These are phyloP conservation scores for Pseudogymnoascus sp. DNA, from an alignment of 2,329 filamentous ascomycete genomes.

Conservation along the genomic window DNA sequence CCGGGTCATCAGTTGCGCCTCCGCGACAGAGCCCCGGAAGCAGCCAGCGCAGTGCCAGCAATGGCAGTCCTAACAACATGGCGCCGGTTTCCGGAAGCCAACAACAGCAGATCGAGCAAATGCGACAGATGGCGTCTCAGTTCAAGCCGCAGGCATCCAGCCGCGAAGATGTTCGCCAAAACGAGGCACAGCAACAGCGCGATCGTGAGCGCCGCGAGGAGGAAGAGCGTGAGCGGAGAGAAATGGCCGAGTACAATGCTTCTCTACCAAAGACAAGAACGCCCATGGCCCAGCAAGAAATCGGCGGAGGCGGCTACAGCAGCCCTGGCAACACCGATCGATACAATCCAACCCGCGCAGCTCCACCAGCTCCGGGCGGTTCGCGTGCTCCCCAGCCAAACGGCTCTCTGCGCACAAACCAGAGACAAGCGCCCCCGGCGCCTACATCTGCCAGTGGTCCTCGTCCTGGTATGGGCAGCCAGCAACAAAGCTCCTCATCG, in stretches of 20 bases:
- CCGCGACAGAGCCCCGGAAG: conserved; percentile 53
- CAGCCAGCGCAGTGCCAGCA: conserved; percentile 35
- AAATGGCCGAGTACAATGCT: conserved; percentile 83
- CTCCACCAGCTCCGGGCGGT: conserved; percentile 64
- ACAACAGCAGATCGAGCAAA: conserved; percentile 46
- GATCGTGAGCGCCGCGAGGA: conserved; percentile 43
- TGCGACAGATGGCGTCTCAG: conserved; percentile 47
- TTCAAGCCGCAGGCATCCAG: conserved; percentile 42
- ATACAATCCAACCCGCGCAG: conserved; percentile 78
- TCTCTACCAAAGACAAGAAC: conserved; percentile 74
- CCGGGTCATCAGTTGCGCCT: conserved; percentile 50
- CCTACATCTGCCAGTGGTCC: conserved; percentile 39
- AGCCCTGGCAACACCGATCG: conserved; percentile 46
- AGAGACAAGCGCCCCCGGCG: conserved; percentile 74
- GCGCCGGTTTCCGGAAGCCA: conserved; percentile 38
- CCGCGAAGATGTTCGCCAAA: conserved; percentile 49
- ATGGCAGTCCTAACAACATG: conserved; percentile 28
- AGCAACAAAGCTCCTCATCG: conserved; percentile 40
- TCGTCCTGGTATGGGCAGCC: conserved; percentile 41
- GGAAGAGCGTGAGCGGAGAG: conserved; percentile 61
- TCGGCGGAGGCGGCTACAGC: conserved; percentile 53
- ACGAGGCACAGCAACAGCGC: conserved; percentile 51
- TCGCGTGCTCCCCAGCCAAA: conserved; percentile 46
- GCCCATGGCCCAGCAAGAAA: conserved; percentile 80
- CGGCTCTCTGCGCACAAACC: conserved; percentile 50